Conservation (phyloP, 2,329 filamentous ascomycete genomes). For the Iodosphaeria phyllophila region DNA sequence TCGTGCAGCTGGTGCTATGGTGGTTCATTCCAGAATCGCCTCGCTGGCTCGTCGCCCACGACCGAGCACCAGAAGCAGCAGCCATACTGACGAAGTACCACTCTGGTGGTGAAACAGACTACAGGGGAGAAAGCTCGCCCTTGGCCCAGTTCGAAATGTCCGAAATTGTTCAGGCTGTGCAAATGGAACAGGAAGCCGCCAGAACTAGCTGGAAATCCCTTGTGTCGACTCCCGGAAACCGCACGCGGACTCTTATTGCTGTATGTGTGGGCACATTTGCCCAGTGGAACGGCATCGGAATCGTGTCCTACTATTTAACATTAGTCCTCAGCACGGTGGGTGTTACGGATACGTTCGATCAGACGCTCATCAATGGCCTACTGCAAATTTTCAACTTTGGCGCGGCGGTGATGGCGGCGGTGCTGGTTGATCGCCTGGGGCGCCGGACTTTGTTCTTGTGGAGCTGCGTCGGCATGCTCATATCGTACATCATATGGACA, state of each 20-base stretch:
- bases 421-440: slow-evolving; percentile 5
- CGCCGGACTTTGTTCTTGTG: slow-evolving; percentile 9
- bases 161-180: slow-evolving; percentile 24
- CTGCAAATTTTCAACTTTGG: slow-evolving; percentile 4
- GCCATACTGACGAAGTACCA: slow-evolving; percentile 13
- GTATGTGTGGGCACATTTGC: slow-evolving; percentile 33
- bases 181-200: slow-evolving; percentile 24
- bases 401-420: slow-evolving; percentile 1
- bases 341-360: slow-evolving; percentile 11
- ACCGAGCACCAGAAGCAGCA: slow-evolving; percentile 16
- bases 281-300: slow-evolving; percentile 22
- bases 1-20: slow-evolving; percentile 15
- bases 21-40: slow-evolving; percentile 24
- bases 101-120: slow-evolving; percentile 10
- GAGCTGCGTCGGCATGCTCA: slow-evolving; percentile 6
- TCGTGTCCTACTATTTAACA: slow-evolving; percentile 17
- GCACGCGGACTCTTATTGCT: slow-evolving; percentile 32
- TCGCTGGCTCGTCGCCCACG: slow-evolving; percentile 22
- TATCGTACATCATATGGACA: slow-evolving; percentile 3
- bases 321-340: slow-evolving; percentile 14
- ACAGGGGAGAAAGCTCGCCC: too few species aligned
- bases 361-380: slow-evolving; percentile 16
- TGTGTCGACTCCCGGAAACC: slow-evolving; percentile 30
- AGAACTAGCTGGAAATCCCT: slow-evolving; percentile 25
- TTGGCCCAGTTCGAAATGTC: slow-evolving; percentile 20